Evolutionary conservation across 2,329 filamentous ascomycete genomes (phyloP), one percentile per base, ranked within the genome.

Genomic region (Sphaerulina populicola): DNA sequence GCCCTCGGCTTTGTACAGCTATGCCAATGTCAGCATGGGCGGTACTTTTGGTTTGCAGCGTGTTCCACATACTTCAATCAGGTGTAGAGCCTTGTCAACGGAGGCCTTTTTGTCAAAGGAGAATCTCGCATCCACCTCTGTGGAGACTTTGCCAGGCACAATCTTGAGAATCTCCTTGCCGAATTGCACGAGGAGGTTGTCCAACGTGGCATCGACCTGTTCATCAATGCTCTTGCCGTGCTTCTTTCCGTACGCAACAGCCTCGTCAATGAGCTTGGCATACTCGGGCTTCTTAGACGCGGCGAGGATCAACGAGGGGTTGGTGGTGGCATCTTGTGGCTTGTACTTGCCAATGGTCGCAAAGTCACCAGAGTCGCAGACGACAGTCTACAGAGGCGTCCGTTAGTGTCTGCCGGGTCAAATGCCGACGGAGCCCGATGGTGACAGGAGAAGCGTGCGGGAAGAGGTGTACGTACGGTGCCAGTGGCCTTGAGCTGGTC

Each of bases 281-380:
- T 61, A 62, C 47, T 62, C 60, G 30, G 59, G 57, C 56, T 60
- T 61, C 82, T 98, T 97, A 70, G 93, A 90, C 60, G 93, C 93
- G 63, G 90, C 91, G 70, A 98, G 86, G 74, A 98, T 97, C 71
- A 98, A 81, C 59, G 93, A 97, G 55, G 93, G 93, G 83, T 98
- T 98, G 78, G 93, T 98, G 72, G 93, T 98, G 69, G 93, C 93
- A 87, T 98, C 93, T 80, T 98, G 90, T 61, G 93, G 93, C 83
- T 95, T 94, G 84, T 98, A 98, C 80, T 97, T 96, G 79, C 80
- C 90, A 73, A 98, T 98, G 73, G 90, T 90, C 82, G 75, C 71
- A 62, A 74, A 72, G 68, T 77, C 85, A 84, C 90, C 93, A 74
- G 91, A 95, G 78, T 97, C 93, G 73, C 86, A 91, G 73, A 97